Base-by-base conservation (phyloP, 2,329 filamentous ascomycete species). In the Xylariaceae sp. region DNA sequence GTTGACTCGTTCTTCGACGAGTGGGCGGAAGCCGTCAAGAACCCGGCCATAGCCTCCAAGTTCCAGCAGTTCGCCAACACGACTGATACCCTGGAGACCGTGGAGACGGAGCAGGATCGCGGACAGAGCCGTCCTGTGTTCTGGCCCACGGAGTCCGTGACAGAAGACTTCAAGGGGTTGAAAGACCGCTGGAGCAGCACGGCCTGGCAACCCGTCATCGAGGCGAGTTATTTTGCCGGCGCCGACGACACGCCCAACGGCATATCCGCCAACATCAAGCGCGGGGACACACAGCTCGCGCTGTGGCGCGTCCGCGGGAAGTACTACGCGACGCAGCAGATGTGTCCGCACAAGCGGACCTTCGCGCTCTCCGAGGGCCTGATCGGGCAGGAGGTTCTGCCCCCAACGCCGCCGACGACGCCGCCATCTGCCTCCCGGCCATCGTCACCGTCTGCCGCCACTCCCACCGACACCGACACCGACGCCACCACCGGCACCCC, bases 311-410 rank as follows among this genome's bases (percentile, higher is more conserved):
- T 96, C 57, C 83, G 84, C 48, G 91, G 91, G 16, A 82, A 82
- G 48, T 95, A 87, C 78, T 93, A 93, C 71, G 89, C 89, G 53
- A 89, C 88, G 11, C 92, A 96, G 75, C 91, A 96, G 69, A 96
- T 96, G 92, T 96, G 92, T 70, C 92, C 92, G 8, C 91, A 96
- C 75, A 94, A 93, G 74, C 87, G 91, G 9, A 87, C 91, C 1
- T 96, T 96, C 66, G 87, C 92, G n/a, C 83, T 96, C 21, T 88
- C 88, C 0, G 92, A 96, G 68, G 91, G 91, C 1, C 76, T 96
- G 7, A 81, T 96, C 40, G 92, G 92, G 33, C 87, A 91, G 60
- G 81, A 84, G 21, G 62, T 70, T 21, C 6, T 40, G 29, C 52
- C 49, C 48, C 57, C 59, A 30, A 61, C 46, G 65, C 73, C 55